Conservation (phyloP, 1,284 basidiomycete genomes). For the Ustilago nuda region DNA sequence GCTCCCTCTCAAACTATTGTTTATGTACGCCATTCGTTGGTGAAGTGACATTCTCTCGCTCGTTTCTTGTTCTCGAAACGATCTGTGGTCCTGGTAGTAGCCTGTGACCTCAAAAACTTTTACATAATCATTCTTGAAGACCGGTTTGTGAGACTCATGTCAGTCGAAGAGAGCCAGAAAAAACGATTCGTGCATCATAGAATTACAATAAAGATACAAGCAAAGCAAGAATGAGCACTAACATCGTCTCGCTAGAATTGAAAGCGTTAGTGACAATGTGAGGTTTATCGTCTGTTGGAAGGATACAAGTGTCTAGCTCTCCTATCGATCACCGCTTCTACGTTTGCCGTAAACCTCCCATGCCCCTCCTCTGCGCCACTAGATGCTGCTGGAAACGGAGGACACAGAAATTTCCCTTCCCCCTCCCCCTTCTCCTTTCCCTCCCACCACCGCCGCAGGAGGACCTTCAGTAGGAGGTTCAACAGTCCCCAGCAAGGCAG, state of each 20-base stretch:
- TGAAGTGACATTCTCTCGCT: no score
- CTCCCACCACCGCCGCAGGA: not conserved
- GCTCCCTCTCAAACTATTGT: no score
- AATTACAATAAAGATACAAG: constrained; percentile 15
- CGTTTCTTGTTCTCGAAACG: no score
- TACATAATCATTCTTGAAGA: no score
- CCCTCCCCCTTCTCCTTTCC: not conserved
- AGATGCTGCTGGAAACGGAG: no score
- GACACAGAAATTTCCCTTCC: not conserved
- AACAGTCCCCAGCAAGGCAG: constrained; percentile 18
- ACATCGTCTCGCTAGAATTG: not conserved
- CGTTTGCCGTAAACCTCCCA: not conserved
- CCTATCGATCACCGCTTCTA: not conserved
- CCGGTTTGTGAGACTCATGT: no score
- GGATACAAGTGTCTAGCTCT: not conserved
- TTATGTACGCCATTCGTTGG: no score
- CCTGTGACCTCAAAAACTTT: no score
- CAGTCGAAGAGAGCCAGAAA: no score
- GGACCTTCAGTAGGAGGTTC: constrained; percentile 23
- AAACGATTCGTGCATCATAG: not conserved
- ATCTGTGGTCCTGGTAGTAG: no score
- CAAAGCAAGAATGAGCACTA: not conserved
- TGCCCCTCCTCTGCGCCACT: not conserved
- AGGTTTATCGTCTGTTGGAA: not conserved
- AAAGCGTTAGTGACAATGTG: no score